Evolutionary conservation across 306 rosid genomes (phyloP).

Genomic region (Castanopsis chinensis): DNA sequence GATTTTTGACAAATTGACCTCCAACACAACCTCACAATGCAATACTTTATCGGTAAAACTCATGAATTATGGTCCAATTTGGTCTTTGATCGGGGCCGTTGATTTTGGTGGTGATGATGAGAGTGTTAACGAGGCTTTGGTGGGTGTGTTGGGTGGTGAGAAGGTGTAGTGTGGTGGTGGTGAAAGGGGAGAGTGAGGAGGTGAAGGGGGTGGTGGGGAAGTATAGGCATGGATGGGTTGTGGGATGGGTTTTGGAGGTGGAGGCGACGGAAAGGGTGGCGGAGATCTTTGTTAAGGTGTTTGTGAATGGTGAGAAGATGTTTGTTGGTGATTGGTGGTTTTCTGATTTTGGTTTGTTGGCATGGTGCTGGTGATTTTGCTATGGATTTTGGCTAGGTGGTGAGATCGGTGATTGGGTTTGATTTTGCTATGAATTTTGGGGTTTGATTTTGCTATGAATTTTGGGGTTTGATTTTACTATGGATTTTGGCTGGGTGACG

Average conservation of each 20-base stretch:
- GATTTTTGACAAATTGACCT: conserved; percentile 33
- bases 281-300: conserved; percentile 76
- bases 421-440: no score
- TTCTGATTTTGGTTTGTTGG: no score
- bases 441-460: no score
- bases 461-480: no score
- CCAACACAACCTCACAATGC: conserved; percentile 37
- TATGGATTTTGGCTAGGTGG: no score
- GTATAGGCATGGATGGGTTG: conserved; percentile 79
- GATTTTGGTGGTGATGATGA: conserved; percentile 50
- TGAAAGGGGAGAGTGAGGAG: conserved; percentile 48
- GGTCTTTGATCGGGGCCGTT: conserved; percentile 9
- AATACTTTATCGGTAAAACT: conserved; percentile 48
- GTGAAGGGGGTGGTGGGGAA: conserved; percentile 72
- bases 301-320: conserved; percentile 73
- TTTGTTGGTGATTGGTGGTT: no score
- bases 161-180: conserved; percentile 61
- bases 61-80: conserved; percentile 32
- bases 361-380: no score
- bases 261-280: conserved; percentile 57
- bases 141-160: conserved; percentile 43
- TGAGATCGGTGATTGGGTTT: no score
- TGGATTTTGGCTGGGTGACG: no score
- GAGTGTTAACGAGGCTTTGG: conserved; percentile 59
- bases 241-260: conserved; percentile 49